Evolutionary conservation across 768 basidiomycete genomes (phyloP).

Genomic region (Neoboletus brunneissimus): DNA sequence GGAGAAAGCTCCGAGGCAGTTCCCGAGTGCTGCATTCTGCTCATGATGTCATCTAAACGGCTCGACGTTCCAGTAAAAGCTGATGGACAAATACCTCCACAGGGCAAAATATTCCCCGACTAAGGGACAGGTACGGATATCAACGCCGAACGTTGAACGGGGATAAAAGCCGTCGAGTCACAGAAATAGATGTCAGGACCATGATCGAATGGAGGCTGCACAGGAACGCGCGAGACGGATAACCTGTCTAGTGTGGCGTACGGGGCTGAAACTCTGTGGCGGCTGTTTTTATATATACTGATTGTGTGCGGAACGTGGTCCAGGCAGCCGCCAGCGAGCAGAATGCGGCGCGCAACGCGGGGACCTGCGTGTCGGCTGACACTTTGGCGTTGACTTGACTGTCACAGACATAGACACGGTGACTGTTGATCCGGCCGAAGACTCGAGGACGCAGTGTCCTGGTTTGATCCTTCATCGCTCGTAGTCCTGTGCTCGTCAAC

Average conservation of each 20-base stretch:
- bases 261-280: not conserved
- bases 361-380: not conserved
- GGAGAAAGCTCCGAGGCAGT: not conserved
- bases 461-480: not conserved
- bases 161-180: not conserved
- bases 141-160: not conserved
- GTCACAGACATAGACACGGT: not conserved
- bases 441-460: not conserved
- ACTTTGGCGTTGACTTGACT: not conserved
- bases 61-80: not conserved
- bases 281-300: not conserved
- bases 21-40: not conserved
- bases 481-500: not conserved
- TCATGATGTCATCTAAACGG: not conserved
- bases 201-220: not conserved
- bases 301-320: not conserved
- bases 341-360: not conserved
- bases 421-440: not conserved
- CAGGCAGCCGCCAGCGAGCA: not conserved
- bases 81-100: not conserved
- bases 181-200: not conserved
- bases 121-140: not conserved
- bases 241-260: conserved; percentile 1
- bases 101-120: not conserved
- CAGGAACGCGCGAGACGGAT: not conserved